Percentiles rank a stretch among this genome's conserved stretches.
Evolutionary conservation across 805 yeast species (phyloP).

Genomic region (Sungouiozyma intestinalis): DNA sequence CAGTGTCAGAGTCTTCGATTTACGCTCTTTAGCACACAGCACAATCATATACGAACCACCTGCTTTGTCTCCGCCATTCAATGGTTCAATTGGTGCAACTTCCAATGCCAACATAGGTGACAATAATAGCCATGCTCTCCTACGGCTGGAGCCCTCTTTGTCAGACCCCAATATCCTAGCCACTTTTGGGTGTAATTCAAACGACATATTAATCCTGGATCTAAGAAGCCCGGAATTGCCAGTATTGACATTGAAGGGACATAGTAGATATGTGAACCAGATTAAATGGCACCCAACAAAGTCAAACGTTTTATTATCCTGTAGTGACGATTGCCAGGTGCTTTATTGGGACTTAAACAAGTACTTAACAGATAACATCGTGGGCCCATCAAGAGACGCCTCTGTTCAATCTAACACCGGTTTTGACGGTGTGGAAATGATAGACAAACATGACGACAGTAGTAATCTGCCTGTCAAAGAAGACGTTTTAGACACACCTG

Average conservation of each 20-base stretch:
- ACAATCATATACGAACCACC: conserved; percentile 87
- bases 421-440: conserved; percentile 2
- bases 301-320: conserved; percentile 43
- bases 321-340: conserved; percentile 69
- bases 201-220: conserved; percentile 61
- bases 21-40: conserved; percentile 81
- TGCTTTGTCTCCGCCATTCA: too few species aligned
- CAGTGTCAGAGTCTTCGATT: conserved; percentile 82
- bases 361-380: conserved; percentile 8
- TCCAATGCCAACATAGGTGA: too few species aligned
- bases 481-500: conserved; percentile 21
- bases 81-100: too few species aligned
- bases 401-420: not conserved
- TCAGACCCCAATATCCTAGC: conserved; percentile 77
- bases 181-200: conserved; percentile 63
- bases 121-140: conserved; percentile 41
- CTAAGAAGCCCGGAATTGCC: conserved; percentile 85
- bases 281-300: conserved; percentile 78
- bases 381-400: not conserved
- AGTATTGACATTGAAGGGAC: conserved; percentile 56
- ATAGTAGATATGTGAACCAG: conserved; percentile 55
- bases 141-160: conserved; percentile 69
- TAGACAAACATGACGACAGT: conserved; percentile 8
- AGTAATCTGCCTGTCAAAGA: not conserved
- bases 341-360: conserved; percentile 52